Percentiles rank a stretch among this genome's conserved stretches.
phyloP scores from a whole-genome alignment of 108 stramenopile species.

The Phaeodactylum tricornutum region DNA sequence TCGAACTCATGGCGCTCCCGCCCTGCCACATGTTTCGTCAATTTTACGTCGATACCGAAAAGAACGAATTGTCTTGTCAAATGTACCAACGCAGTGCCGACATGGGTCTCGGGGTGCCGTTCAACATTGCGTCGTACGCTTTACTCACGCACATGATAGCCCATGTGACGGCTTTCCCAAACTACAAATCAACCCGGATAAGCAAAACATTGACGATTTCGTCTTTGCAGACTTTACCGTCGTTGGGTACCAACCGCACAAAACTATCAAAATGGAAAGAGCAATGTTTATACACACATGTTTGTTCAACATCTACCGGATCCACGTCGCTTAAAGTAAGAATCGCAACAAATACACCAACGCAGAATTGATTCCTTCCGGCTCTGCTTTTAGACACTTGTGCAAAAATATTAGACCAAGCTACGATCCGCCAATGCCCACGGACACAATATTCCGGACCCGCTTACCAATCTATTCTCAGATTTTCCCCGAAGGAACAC shows the following conservation, averaged over 20 bases:
- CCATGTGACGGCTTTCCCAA: constrained; percentile 92
- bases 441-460: constrained; percentile 88
- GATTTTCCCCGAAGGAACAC: constrained; percentile 76
- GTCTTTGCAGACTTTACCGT: constrained; percentile 85
- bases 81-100: constrained; percentile 99
- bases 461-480: constrained; percentile 96
- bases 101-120: constrained; percentile 99
- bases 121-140: constrained; percentile 98
- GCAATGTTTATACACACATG: constrained; percentile 96
- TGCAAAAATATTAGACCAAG: constrained; percentile 96
- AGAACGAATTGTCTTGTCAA: constrained; percentile 95
- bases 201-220: constrained; percentile 84
- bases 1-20: constrained; percentile 93
- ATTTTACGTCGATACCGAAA: constrained; percentile 91
- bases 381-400: constrained; percentile 92
- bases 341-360: constrained; percentile 89
- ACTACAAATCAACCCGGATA: constrained; percentile 77
- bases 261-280: constrained; percentile 98
- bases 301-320: constrained; percentile 96
- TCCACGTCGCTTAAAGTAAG: constrained; percentile 93
- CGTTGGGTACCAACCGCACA: constrained; percentile 90
- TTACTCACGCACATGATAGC: constrained; percentile 92
- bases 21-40: constrained; percentile 99
- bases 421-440: constrained; percentile 98
- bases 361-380: constrained; percentile 71